Evolutionary conservation across 106 monocot species (phyloP), one percentile per base, ranked within the genome.

Genomic region (Dioscorea dumetorum): DNA sequence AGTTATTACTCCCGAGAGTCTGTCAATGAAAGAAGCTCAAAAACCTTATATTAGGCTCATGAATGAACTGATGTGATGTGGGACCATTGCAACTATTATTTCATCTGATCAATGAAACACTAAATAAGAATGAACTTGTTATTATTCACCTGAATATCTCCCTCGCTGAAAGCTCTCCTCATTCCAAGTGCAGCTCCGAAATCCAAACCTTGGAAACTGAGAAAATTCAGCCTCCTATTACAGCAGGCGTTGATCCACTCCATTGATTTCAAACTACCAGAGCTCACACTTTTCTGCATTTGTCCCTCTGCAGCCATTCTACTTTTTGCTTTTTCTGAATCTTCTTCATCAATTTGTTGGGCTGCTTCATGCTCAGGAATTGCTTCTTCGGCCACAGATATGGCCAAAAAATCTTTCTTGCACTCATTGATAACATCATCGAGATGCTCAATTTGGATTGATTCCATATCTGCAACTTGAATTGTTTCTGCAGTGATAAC

Each of bases 351-450:
- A 65, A 79, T 60, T 54, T 54, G 18, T 24, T 28, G 28, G 1
- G 28, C 28, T 28, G 71, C 28, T 4, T 57, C 63, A 69, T 81
- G 76, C 24, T 87, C 90, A 33, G 64, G 58, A 71, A 80, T 33
- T 13, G 72, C 64, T 18, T 87, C 84, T 59, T 83, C 63, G 17
- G 83, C 77, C 22, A 67, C 79, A 23, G 75, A 78, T 49, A 82
- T 82, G 21, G 72, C 83, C 19, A 86, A 69, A 9, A 86, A 76
- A 33, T 80, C 94, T 24, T 90, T 84, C 77, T 88, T 72, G 81
- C 91, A 95, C 31, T 86, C 88, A 58, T 82, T 83, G 66, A 88
- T 80, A 22, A 86, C 81, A 49, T 95, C 91, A 49, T 62, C 73
- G 22, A 94, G 71, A 57, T 76, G 79, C 22, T 86, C 88, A 49